Evolutionary conservation across 495 filamentous ascomycete genomes (phyloP).

Genomic region (Aspergillus saccharolyticus): DNA sequence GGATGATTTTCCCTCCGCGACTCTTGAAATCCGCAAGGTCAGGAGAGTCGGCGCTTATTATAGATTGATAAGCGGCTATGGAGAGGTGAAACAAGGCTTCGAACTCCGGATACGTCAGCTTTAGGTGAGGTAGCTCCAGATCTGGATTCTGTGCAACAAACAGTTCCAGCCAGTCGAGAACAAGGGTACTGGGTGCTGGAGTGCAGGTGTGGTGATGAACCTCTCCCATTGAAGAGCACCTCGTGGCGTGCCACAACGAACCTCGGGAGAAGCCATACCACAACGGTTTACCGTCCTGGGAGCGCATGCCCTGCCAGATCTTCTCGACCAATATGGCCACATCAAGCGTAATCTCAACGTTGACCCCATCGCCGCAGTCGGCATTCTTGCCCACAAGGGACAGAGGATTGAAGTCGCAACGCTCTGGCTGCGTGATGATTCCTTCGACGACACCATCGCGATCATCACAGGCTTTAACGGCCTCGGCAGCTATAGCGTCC

Average conservation of each 20-base stretch:
- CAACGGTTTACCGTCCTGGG: not conserved
- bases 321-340: not conserved
- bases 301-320: not conserved
- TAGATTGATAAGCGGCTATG: conserved; percentile 7
- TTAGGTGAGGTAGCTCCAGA: not conserved
- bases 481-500: conserved; percentile 39
- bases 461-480: conserved; percentile 41
- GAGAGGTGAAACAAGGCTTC: conserved; percentile 6
- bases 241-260: not conserved
- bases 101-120: conserved; percentile 7
- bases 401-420: conserved; percentile 48
- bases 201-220: not conserved
- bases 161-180: not conserved
- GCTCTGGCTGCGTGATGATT: conserved; percentile 49
- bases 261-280: not conserved
- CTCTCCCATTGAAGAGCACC: not conserved
- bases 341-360: not conserved
- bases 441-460: conserved; percentile 54
- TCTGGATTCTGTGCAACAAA: not conserved
- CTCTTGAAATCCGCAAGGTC: conserved; percentile 12
- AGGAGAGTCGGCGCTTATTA: conserved; percentile 11
- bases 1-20: conserved; percentile 14
- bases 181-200: not conserved
- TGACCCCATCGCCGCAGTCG: not conserved
- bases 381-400: conserved; percentile 39